Evolutionary conservation across 805 yeast species (phyloP).

Genomic region (Pichia gijzeniarum): DNA sequence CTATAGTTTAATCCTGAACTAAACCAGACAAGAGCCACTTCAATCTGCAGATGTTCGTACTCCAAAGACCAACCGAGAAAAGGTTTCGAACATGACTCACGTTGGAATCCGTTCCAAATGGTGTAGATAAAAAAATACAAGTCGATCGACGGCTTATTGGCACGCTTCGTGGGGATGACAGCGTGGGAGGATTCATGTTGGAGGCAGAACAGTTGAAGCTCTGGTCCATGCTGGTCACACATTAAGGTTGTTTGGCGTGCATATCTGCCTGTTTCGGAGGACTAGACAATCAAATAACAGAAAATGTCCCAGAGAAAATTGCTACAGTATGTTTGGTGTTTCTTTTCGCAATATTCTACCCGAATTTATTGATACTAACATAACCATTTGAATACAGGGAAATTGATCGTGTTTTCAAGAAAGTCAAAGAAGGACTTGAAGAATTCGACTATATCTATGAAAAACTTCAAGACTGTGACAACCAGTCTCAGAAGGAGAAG

Average conservation of each 20-base stretch:
- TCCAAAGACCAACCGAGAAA: too few relatives aligned
- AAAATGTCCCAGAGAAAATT: conserved; percentile 44
- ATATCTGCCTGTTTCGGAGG: not conserved
- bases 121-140: too few relatives aligned
- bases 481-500: conserved; percentile 86
- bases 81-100: too few relatives aligned
- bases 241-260: not conserved
- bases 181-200: not conserved
- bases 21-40: too few relatives aligned
- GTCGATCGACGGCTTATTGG: too few relatives aligned
- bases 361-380: conserved; percentile 1
- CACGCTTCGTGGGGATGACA: too few relatives aligned
- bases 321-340: conserved; percentile 38
- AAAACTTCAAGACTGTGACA: conserved; percentile 73
- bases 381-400: conserved; percentile 36
- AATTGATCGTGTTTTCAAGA: conserved; percentile 87
- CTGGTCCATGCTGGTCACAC: not conserved
- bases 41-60: too few relatives aligned
- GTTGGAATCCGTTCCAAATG: too few relatives aligned
- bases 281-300: too few relatives aligned
- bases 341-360: not conserved
- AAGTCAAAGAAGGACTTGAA: conserved; percentile 85
- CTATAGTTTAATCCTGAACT: too few relatives aligned
- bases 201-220: not conserved
- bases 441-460: conserved; percentile 83